phyloP scores from a whole-genome alignment of 805 yeast genomes.

The Saccharomycopsis amapae region DNA sequence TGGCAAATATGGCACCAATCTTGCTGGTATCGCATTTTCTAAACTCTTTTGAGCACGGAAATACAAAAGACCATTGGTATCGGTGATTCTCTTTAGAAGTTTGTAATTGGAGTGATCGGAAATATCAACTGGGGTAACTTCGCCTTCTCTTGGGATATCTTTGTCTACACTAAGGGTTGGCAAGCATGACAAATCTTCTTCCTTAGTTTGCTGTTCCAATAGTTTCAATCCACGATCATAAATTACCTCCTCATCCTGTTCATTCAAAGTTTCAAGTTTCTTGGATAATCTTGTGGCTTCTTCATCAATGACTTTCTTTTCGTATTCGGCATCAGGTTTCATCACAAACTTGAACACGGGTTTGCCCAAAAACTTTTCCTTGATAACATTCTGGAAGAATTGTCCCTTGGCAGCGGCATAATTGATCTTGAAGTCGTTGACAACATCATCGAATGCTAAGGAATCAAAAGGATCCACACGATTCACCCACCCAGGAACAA shows the following conservation, averaged over 20 bases:
- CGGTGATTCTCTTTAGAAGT: slow-evolving; percentile 45
- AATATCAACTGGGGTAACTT: slow-evolving; percentile 29
- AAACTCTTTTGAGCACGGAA: slow-evolving; percentile 60
- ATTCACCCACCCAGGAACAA: slow-evolving; percentile 84
- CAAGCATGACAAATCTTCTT: slow-evolving; percentile 68
- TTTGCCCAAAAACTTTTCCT: slow-evolving; percentile 41
- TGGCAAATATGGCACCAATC: slow-evolving; percentile 63
- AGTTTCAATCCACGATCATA: slow-evolving; percentile 53
- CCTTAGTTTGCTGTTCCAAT: slow-evolving; percentile 54
- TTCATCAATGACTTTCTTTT: slow-evolving; percentile 41
- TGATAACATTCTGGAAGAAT: slow-evolving; percentile 55
- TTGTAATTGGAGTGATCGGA: slow-evolving; percentile 32
- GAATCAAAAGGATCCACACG: slow-evolving; percentile 66
- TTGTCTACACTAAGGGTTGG: slow-evolving; percentile 64
- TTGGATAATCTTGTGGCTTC: slow-evolving; percentile 47
- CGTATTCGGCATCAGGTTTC: slow-evolving; percentile 60
- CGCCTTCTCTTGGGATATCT: slow-evolving; percentile 64
- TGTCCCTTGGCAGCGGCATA: slow-evolving; percentile 44
- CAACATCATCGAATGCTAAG: slow-evolving; percentile 56
- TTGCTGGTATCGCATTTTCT: slow-evolving; percentile 45
- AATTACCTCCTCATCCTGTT: slow-evolving; percentile 50
- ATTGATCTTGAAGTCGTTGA: slow-evolving; percentile 56
- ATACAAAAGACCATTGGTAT: slow-evolving; percentile 78
- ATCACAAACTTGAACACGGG: slow-evolving; percentile 68
- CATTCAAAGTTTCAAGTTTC: slow-evolving; percentile 39